Evolutionary conservation across 768 basidiomycete species (phyloP).

Genomic region (Kwoniella sp.): DNA sequence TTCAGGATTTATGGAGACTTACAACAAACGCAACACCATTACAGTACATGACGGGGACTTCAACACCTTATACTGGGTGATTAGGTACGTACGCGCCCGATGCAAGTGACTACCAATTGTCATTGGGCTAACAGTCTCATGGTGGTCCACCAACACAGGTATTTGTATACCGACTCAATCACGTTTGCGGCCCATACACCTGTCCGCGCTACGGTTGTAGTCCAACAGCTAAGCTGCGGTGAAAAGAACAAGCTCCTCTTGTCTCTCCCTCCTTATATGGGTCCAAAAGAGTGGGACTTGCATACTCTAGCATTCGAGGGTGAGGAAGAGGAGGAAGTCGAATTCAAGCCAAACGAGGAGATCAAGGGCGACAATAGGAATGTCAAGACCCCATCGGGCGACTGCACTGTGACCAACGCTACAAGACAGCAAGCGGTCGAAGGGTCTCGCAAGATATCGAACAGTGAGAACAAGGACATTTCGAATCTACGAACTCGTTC

Average conservation of each 20-base stretch:
- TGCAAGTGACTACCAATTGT: no score
- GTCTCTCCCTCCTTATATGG: conserved; percentile 60
- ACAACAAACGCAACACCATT: conserved; percentile 58
- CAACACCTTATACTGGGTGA: conserved; percentile 74
- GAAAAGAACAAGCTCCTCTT: conserved; percentile 54
- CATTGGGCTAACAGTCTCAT: no score
- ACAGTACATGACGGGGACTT: conserved; percentile 79
- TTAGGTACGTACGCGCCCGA: conserved; percentile 67
- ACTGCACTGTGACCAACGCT: conserved; percentile 7
- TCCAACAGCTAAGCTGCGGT: conserved; percentile 63
- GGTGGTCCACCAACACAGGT: not conserved
- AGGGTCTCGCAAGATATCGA: no score
- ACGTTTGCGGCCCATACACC: not conserved
- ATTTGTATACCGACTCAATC: conserved; percentile 9
- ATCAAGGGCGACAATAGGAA: conserved; percentile 25
- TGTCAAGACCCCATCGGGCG: conserved; percentile 28
- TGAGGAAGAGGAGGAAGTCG: conserved; percentile 52
- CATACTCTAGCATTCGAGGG: conserved; percentile 58
- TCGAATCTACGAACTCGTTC: no score
- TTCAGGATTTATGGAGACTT: conserved; percentile 64
- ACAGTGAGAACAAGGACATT: conserved; percentile 4
- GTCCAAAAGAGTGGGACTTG: conserved; percentile 74
- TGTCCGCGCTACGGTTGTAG: not conserved
- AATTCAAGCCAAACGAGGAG: not conserved
- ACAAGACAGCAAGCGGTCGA: not conserved